phyloP scores from a whole-genome alignment of 192 early-diverging fungal genomes.

The Pilaira anomala region DNA sequence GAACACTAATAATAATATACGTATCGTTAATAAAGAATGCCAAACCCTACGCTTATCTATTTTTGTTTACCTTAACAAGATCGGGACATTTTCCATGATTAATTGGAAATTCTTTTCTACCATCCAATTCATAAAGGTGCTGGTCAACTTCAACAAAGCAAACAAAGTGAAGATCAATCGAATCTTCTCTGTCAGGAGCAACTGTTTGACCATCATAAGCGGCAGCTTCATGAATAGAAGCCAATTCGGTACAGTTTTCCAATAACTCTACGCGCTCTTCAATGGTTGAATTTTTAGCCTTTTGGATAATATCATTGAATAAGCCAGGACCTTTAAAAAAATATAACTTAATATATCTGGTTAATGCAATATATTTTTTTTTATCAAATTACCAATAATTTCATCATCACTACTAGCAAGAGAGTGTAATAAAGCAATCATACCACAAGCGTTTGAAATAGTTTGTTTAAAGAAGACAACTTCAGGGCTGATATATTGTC shows the following conservation, averaged over 20 bases:
- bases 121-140: conserved; percentile 86
- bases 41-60: too few relatives aligned
- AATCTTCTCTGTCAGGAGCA: conserved; percentile 68
- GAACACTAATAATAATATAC: conserved; percentile 33
- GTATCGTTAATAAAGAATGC: too few relatives aligned
- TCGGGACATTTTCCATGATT: conserved; percentile 70
- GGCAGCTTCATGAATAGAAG: conserved; percentile 49
- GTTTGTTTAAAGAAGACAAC: conserved; percentile 84
- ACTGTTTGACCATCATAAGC: conserved; percentile 66
- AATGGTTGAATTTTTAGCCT: conserved; percentile 59
- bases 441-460: conserved; percentile 91
- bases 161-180: conserved; percentile 83
- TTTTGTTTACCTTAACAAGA: conserved; percentile 51
- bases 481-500: conserved; percentile 52
- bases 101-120: conserved; percentile 75
- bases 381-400: conserved; percentile 28
- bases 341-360: too few relatives aligned
- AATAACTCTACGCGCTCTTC: conserved; percentile 71
- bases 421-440: conserved; percentile 89
- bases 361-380: too few relatives aligned
- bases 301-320: conserved; percentile 64
- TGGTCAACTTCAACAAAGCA: conserved; percentile 80
- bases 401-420: conserved; percentile 70
- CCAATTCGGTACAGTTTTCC: conserved; percentile 58
- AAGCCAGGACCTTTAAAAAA: conserved; percentile 43